These are phyloP conservation scores for Boletus edulis DNA, from an alignment of 768 basidiomycete genomes.

Conservation along the genomic window DNA sequence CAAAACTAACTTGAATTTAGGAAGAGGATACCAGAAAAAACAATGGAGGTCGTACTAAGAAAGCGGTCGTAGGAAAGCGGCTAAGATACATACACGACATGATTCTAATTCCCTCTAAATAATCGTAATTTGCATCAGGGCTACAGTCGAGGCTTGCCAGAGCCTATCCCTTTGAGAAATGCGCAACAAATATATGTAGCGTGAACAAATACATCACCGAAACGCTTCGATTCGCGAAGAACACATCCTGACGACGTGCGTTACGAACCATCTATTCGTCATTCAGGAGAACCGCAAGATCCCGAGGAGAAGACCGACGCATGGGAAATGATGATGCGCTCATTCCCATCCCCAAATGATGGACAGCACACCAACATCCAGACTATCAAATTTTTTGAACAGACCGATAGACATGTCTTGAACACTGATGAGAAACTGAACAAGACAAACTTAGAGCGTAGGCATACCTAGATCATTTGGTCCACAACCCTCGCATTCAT, in stretches of 20 bases:
- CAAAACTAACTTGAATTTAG: constrained; percentile 3
- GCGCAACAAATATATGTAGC: constrained; percentile 5
- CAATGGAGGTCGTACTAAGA: background rate
- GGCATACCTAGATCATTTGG: constrained; percentile 53
- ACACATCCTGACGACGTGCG: constrained; percentile 19
- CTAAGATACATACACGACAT: constrained; percentile 26
- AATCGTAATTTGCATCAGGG: constrained; percentile 2
- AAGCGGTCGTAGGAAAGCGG: constrained; percentile 4
- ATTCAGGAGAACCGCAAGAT: constrained; percentile 5
- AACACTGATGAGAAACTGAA: constrained; percentile 3
- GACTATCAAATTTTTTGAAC: constrained; percentile 50
- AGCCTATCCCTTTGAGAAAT: constrained; percentile 12
- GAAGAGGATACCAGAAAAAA: background rate
- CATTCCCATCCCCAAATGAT: constrained; percentile 54
- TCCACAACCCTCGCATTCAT: constrained; percentile 59
- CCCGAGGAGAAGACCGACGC: background rate
- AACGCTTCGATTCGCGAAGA: constrained; percentile 11
- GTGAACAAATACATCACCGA: constrained; percentile 23
- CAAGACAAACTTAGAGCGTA: background rate
- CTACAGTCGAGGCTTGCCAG: constrained; percentile 22
- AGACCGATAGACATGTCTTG: constrained; percentile 66
- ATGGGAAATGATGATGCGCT: constrained; percentile 9
- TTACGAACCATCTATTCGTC: constrained; percentile 7
- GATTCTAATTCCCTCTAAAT: constrained; percentile 16
- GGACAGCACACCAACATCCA: constrained; percentile 48